Evolutionary conservation across 1,284 basidiomycete species (phyloP).

Genomic region (Sporisorium scitamineum): DNA sequence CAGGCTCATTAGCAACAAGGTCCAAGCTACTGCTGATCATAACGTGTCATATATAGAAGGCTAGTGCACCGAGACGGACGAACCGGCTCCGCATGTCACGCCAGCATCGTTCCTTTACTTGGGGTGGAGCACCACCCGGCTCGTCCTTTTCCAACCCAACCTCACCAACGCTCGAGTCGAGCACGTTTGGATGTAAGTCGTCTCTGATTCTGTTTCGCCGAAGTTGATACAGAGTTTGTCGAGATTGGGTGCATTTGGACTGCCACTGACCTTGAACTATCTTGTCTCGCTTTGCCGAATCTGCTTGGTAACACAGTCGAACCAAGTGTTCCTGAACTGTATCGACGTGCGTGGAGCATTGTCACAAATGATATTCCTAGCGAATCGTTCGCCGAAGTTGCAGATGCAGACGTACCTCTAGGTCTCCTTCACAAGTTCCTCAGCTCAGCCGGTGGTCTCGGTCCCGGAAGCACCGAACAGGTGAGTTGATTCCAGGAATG

Average conservation of each 20-base stretch:
- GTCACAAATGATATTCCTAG: background rate
- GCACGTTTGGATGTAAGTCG: constrained; percentile 31
- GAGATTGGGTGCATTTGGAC: background rate
- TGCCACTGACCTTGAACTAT: background rate
- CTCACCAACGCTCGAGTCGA: constrained; percentile 24
- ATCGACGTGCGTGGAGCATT: constrained; percentile 21
- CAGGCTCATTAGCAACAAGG: background rate
- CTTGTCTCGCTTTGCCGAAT: background rate
- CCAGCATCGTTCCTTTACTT: constrained; percentile 39
- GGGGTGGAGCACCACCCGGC: constrained; percentile 37
- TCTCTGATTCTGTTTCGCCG: no score
- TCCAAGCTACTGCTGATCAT: background rate
- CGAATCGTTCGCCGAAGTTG: constrained; percentile 10
- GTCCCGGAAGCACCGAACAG: constrained; percentile 22
- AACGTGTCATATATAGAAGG: background rate
- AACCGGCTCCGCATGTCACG: constrained; percentile 19
- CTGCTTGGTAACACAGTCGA: constrained; percentile 18
- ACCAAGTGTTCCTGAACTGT: constrained; percentile 31
- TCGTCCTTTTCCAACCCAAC: constrained; percentile 26
- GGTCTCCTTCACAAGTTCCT: constrained; percentile 37
- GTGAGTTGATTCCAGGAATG: constrained; percentile 1
- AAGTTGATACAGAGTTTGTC: no score
- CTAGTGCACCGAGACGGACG: background rate
- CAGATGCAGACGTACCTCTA: constrained; percentile 29
- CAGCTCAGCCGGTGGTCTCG: constrained; percentile 28